Percentiles rank a stretch among this genome's conserved stretches.
These are phyloP conservation scores for Salvia miltiorrhiza DNA, from an alignment of 257 asterid genomes.

Conservation along the genomic window DNA sequence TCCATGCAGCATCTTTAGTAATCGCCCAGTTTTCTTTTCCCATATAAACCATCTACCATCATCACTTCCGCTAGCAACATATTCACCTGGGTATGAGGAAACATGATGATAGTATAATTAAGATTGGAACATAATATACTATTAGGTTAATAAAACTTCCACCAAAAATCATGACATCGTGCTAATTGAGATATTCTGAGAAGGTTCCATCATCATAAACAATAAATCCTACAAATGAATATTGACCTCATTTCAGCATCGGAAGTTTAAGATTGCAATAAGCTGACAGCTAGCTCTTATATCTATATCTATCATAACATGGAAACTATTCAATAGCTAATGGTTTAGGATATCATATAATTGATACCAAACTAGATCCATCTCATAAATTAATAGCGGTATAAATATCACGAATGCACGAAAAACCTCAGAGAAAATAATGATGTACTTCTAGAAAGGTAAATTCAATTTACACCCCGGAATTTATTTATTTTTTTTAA, in stretches of 20 bases:
- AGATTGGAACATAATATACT: conserved; percentile 5
- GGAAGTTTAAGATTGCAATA: background rate
- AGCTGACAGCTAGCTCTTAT: background rate
- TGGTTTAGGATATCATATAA: background rate
- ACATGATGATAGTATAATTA: conserved; percentile 9
- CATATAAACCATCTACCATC: conserved; percentile 98
- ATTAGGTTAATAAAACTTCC: conserved; percentile 6
- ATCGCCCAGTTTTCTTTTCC: conserved; percentile 88
- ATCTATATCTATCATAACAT: background rate
- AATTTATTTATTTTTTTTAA: too few species aligned
- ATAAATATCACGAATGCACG: too few species aligned
- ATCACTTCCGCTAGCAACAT: conserved; percentile 94
- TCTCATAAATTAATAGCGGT: background rate
- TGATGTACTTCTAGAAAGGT: background rate
- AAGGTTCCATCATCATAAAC: background rate
- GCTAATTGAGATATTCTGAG: background rate
- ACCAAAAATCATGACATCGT: background rate
- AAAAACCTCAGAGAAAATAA: background rate
- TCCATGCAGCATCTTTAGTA: conserved; percentile 84
- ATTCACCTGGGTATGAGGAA: conserved; percentile 61
- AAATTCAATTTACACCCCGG: background rate
- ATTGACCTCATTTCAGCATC: background rate
- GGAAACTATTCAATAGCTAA: background rate
- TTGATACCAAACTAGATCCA: background rate
- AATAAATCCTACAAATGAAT: background rate